Percentiles rank a stretch among this genome's conserved stretches.
phyloP scores from a whole-genome alignment of 192 early-diverging fungal species.

The Rhizoclosmatium sp. region DNA sequence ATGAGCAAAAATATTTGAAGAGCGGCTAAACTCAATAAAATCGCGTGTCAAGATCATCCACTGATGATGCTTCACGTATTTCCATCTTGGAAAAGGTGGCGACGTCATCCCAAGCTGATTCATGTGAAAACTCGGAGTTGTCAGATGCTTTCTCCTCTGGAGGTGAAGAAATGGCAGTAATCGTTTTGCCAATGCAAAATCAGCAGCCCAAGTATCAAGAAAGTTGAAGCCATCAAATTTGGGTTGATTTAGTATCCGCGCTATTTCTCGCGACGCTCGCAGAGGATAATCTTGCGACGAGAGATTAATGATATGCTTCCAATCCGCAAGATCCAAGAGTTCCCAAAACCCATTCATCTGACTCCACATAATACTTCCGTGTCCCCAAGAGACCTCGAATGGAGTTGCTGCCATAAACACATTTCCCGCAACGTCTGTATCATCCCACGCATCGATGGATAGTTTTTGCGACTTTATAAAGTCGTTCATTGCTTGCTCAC shows the following conservation, averaged over 20 bases:
- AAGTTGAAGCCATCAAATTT: conserved; percentile 39
- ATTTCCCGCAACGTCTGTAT: conserved; percentile 25
- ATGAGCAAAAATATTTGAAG: conserved; percentile 19
- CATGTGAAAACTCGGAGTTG: conserved; percentile 17
- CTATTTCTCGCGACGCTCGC: conserved; percentile 43
- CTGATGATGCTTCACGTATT: conserved; percentile 45
- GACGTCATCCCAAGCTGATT: conserved; percentile 35
- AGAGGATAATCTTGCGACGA: conserved; percentile 55
- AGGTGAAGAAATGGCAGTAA: conserved; percentile 8
- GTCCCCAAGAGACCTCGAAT: conserved; percentile 54
- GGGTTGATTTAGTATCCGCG: conserved; percentile 29
- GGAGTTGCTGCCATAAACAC: conserved; percentile 46
- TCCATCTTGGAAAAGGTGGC: conserved; percentile 45
- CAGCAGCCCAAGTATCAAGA: conserved; percentile 53
- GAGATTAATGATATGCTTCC: conserved; percentile 61
- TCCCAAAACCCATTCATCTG: conserved; percentile 59
- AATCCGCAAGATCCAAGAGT: conserved; percentile 60
- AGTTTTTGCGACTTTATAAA: background rate
- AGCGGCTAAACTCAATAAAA: conserved; percentile 37
- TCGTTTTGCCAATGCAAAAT: conserved; percentile 17
- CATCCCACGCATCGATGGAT: conserved; percentile 17
- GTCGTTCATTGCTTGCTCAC: no score
- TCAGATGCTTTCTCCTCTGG: background rate
- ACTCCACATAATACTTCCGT: conserved; percentile 51
- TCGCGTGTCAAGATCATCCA: conserved; percentile 46